These are phyloP conservation scores for Teunomyces gatunensis DNA, from an alignment of 805 yeast species.

Conservation along the genomic window DNA sequence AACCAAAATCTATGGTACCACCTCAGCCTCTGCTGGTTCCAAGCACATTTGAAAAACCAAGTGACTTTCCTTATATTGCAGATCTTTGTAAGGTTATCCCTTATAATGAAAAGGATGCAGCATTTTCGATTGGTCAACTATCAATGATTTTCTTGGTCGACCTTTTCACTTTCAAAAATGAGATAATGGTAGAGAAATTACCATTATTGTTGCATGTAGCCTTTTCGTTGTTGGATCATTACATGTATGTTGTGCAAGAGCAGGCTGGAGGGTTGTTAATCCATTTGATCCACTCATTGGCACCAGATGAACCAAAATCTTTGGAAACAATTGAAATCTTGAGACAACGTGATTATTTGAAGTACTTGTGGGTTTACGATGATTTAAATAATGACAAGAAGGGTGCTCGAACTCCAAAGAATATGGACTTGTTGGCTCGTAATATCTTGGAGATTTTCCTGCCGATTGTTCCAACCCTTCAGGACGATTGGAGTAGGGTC, in stretches of 20 bases:
- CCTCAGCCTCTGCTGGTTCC: constrained; percentile 32
- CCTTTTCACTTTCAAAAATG: constrained; percentile 64
- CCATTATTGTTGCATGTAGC: constrained; percentile 78
- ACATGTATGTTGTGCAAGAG: constrained; percentile 75
- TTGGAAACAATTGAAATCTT: constrained; percentile 57
- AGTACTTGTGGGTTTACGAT: constrained; percentile 77
- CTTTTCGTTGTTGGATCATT: constrained; percentile 83
- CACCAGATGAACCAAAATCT: constrained; percentile 52
- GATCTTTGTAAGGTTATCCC: constrained; percentile 58
- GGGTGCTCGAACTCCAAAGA: constrained; percentile 81
- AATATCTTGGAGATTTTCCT: constrained; percentile 58
- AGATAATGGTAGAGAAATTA: constrained; percentile 54
- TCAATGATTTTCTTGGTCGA: constrained; percentile 86
- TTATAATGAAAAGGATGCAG: constrained; percentile 60
- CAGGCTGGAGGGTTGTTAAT: constrained; percentile 77
- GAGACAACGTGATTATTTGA: constrained; percentile 46
- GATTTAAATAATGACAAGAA: constrained; percentile 71
- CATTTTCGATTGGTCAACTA: constrained; percentile 83
- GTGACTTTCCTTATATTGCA: constrained; percentile 71
- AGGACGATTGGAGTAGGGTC: constrained; percentile 79
- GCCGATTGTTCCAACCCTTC: constrained; percentile 50
- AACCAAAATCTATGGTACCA: constrained; percentile 90
- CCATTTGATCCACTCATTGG: constrained; percentile 65
- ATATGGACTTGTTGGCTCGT: constrained; percentile 75
- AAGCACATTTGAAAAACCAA: background rate